Base-by-base conservation (phyloP, 2,329 filamentous ascomycete genomes). In the Akanthomyces dipterigenus region DNA sequence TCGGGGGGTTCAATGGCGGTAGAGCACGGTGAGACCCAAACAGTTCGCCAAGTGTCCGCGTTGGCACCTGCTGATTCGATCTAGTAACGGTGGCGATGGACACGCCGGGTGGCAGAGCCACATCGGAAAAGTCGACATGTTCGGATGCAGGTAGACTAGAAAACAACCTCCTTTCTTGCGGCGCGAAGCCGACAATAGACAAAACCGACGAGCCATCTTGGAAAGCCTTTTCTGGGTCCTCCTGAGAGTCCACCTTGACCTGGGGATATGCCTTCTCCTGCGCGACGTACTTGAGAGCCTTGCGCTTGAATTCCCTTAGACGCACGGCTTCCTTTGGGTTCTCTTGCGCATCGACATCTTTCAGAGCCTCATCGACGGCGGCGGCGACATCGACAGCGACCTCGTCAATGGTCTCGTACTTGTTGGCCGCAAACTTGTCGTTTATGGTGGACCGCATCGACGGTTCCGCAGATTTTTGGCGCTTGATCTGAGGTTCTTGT, bases 81-180 rank as follows among this genome's bases (percentile, higher is more conserved):
- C 69, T 74, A 65, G 68, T 65, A 60, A 77, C 69, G 28, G 68
- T 69, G 24, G 73, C 73, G 43, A 76, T 67, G 22, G 85, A 84
- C 46, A 96, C 83, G 42, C 91, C 91, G 62, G 85, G 87, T 0
- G 93, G 93, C 28, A 97, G 77, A 22, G 78, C 82, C 42, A 82
- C 79, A 68, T 71, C 66, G 50, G 69, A 66, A 60, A 74, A 61
- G 42, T 73, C 68, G 42, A 68, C 62, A 54, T 72, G 68, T 12
- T 69, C 63, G 2, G 73, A 69, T 16, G 69, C 51, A 9, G 75
- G 90, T 55, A 96, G 78, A 72, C 93, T 96, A 4, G 93, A 96
- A 72, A 95, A 97, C 4, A 97, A 78, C 63, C 93, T 89, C 67
- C 87, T 88, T 40, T 89, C 82, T 50, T 86, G 86, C 1, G 88